Evolutionary conservation across 306 rosid species (phyloP).

Genomic region (Cicer chorassanicum): DNA sequence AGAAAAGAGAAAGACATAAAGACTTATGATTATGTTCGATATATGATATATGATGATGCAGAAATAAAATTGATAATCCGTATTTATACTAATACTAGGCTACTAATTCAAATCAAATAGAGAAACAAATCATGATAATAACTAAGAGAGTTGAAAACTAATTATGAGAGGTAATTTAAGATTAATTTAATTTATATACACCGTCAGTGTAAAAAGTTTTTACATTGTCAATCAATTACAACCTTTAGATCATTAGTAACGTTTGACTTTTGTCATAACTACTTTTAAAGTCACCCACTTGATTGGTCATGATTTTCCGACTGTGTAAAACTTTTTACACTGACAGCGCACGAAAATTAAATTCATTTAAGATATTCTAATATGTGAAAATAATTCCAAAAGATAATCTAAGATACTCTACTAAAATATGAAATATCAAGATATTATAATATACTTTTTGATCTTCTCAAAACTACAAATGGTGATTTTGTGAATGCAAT

Average conservation of each 20-base stretch:
- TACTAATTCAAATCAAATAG: neutral
- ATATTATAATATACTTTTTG: neutral
- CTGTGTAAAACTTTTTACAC: too few relatives aligned
- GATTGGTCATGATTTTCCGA: too few relatives aligned
- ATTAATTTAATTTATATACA: too few relatives aligned
- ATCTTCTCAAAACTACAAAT: neutral
- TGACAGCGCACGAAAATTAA: too few relatives aligned
- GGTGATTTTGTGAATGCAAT: conserved; percentile 10
- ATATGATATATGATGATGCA: neutral
- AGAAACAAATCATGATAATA: neutral
- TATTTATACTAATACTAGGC: neutral
- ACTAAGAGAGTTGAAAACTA: neutral
- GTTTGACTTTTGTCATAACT: too few relatives aligned
- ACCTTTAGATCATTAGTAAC: too few relatives aligned
- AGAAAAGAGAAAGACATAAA: neutral
- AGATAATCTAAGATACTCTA: neutral
- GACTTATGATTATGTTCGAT: too few relatives aligned
- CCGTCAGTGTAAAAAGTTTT: too few relatives aligned
- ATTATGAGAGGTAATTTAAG: neutral
- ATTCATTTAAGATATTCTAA: too few relatives aligned
- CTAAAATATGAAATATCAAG: neutral
- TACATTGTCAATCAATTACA: too few relatives aligned
- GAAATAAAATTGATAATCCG: neutral
- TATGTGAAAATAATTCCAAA: too few relatives aligned
- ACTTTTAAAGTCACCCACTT: too few relatives aligned